Percentiles rank a stretch among this genome's conserved stretches.
Evolutionary conservation across 768 basidiomycete genomes (phyloP).

Genomic region (Tephrocybe sp.): DNA sequence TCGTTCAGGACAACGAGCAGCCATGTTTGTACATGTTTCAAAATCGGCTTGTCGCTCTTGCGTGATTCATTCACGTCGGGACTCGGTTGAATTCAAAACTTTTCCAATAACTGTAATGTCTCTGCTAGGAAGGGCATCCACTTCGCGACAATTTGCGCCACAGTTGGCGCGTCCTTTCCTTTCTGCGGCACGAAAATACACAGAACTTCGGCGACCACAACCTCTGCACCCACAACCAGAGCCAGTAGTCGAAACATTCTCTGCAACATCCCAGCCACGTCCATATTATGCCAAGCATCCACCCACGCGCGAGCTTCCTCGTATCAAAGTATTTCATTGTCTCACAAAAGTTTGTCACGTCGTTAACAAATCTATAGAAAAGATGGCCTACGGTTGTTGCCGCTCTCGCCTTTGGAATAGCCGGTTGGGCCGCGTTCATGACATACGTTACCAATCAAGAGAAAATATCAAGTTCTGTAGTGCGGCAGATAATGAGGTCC

Average conservation of each 20-base stretch:
- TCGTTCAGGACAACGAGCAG: constrained; percentile 1
- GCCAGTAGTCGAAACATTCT: constrained; percentile 21
- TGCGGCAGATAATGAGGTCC: constrained; percentile 60
- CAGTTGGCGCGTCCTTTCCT: background rate
- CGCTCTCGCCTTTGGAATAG: constrained; percentile 47
- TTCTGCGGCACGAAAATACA: constrained; percentile 9
- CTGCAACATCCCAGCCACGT: constrained; percentile 32
- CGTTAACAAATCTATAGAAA: constrained; percentile 25
- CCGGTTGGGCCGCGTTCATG: constrained; percentile 69
- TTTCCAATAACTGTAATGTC: constrained; percentile 8
- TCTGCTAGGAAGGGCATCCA: constrained; percentile 2
- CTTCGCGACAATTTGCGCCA: constrained; percentile 8
- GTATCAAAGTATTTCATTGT: constrained; percentile 24
- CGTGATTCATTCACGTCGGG: background rate
- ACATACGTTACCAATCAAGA: constrained; percentile 74
- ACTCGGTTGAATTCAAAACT: background rate
- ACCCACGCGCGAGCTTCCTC: constrained; percentile 32
- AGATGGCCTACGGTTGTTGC: constrained; percentile 60
- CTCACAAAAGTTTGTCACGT: background rate
- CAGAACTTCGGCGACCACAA: constrained; percentile 16
- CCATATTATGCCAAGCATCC: constrained; percentile 33
- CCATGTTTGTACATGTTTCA: constrained; percentile 12
- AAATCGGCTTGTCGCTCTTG: background rate
- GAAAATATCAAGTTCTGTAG: constrained; percentile 72
- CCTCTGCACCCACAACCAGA: constrained; percentile 14